Percentiles rank a stretch among this genome's conserved stretches.
These are phyloP conservation scores for Talaromyces stipitatus DNA, from an alignment of 495 filamentous ascomycete genomes.

Conservation along the genomic window DNA sequence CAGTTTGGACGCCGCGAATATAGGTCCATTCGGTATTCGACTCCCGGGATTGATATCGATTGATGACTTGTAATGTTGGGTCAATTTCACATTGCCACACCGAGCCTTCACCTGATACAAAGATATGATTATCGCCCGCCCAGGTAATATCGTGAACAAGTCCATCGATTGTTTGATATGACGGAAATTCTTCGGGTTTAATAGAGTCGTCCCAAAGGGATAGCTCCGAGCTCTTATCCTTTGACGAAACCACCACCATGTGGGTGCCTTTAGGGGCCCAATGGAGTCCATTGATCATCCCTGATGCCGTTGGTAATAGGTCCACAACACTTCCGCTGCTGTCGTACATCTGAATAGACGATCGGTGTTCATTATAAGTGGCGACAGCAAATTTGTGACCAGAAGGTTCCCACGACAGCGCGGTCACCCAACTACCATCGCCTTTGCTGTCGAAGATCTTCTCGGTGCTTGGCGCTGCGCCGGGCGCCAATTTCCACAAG, in stretches of 20 bases:
- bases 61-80: slow-evolving; percentile 27
- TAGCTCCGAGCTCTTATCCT: slow-evolving; percentile 32
- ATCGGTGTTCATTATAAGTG: slow-evolving; percentile 53
- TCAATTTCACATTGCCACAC: slow-evolving; percentile 40
- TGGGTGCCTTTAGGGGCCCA: slow-evolving; percentile 32
- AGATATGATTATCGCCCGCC: slow-evolving; percentile 25
- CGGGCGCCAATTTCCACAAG: slow-evolving; percentile 51
- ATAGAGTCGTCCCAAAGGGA: slow-evolving; percentile 39
- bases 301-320: slow-evolving; percentile 38
- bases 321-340: slow-evolving; percentile 49
- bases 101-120: slow-evolving; percentile 30
- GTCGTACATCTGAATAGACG: slow-evolving; percentile 61
- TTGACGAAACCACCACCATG: slow-evolving; percentile 37
- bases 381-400: slow-evolving; percentile 64
- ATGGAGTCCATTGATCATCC: slow-evolving; percentile 35
- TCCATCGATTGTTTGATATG: slow-evolving; percentile 29
- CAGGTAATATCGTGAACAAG: slow-evolving; percentile 32
- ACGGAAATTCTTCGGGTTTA: slow-evolving; percentile 33
- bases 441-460: slow-evolving; percentile 29
- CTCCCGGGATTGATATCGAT: slow-evolving; percentile 24
- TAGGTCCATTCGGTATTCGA: slow-evolving; percentile 29
- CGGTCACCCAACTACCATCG: slow-evolving; percentile 33
- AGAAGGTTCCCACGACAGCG: slow-evolving; percentile 64
- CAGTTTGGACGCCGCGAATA: slow-evolving; percentile 24
- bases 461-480: slow-evolving; percentile 29